A percentile compares a stretch with the other conserved stretches of the same genome.
Conservation (phyloP, 805 yeast species). For the Nakazawaea wyomingensis region DNA sequence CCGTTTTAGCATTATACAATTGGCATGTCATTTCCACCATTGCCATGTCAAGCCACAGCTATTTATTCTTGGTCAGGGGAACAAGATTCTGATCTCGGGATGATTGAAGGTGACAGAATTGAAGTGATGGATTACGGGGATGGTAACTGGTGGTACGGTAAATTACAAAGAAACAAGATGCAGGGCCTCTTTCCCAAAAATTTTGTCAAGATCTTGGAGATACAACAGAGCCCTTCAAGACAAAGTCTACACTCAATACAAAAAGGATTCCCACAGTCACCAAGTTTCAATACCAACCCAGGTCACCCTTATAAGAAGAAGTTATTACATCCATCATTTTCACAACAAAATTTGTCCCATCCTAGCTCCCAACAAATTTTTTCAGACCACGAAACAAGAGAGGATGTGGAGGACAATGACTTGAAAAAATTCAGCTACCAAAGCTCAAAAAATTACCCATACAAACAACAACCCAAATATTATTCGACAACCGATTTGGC, state of each 20-base stretch:
- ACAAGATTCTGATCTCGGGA: slow-evolving; percentile 83
- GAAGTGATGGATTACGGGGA: slow-evolving; percentile 74
- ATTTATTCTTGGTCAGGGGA: slow-evolving; percentile 93
- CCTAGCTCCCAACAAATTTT: slow-evolving; percentile 4
- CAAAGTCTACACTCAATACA: slow-evolving; percentile 16
- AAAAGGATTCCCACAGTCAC: too few species aligned
- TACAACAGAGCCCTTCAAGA: slow-evolving; percentile 18
- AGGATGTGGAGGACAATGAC: neutral
- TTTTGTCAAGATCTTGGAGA: slow-evolving; percentile 59
- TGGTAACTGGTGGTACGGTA: slow-evolving; percentile 92
- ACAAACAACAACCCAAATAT: slow-evolving; percentile 1
- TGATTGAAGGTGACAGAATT: slow-evolving; percentile 87
- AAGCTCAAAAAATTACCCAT: neutral
- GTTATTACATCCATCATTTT: neutral
- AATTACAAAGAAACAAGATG: slow-evolving; percentile 69
- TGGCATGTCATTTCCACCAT: slow-evolving; percentile 14
- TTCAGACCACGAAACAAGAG: neutral
- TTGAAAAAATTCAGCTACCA: slow-evolving; percentile 1
- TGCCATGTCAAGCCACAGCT: slow-evolving; percentile 76
- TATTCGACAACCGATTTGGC: slow-evolving; percentile 7
- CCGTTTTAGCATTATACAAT: neutral
- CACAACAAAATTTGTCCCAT: neutral
- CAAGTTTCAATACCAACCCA: slow-evolving; percentile 12
- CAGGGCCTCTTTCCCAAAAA: slow-evolving; percentile 86
- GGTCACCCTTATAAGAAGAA: slow-evolving; percentile 16